Evolutionary conservation across 768 basidiomycete species (phyloP), one percentile per base, ranked within the genome.

Genomic region (Auriculariales sp.): DNA sequence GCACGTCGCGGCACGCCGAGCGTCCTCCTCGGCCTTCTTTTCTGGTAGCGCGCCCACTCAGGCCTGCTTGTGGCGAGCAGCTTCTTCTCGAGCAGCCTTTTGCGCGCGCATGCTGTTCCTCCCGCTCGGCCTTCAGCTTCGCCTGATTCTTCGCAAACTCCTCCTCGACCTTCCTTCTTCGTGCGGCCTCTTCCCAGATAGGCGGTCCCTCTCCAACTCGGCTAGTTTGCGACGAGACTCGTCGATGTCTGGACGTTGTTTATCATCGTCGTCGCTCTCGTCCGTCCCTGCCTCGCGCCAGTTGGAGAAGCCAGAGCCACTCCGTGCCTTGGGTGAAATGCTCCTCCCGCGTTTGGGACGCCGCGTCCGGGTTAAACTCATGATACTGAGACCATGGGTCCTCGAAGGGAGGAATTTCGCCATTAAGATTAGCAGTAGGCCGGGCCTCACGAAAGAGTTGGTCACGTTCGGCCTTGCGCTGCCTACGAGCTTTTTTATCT

Each of bases 171-270:
- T 64, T 64, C 17, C 77, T 69, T 56, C 65, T 66, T 46, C 64
- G 70, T 9, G 74, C 74, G 30, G 68, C 67, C 54, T 67, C 70
- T 56, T 81, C 77, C 78, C 77, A 81, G 9, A 79, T 52, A 0
- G 79, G 80, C 71, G 60, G 61, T 83, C 80, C 39, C 64, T 67
- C 56, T 83, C 80, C 2, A 84, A 72, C 54, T 84, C 78, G 3
- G 74, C 78, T 32, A 83, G 66, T 57, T 83, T 85, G 34, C 75
- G 71, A 35, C 77, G 73, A 3, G 82, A 81, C 58, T 81, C 78
- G 17, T 71, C 76, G 52, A 84, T 75, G 25, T 64, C 68, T 36
- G 58, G 63, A 46, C 67, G 68, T 3, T 56, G 58, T 11, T 58
- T 63, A 27, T 74, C 71, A 33, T 70, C 62, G 44, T 69, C 49